Evolutionary conservation across 139 green algal species (phyloP).

Genomic region (Desmodesmus armatus): DNA sequence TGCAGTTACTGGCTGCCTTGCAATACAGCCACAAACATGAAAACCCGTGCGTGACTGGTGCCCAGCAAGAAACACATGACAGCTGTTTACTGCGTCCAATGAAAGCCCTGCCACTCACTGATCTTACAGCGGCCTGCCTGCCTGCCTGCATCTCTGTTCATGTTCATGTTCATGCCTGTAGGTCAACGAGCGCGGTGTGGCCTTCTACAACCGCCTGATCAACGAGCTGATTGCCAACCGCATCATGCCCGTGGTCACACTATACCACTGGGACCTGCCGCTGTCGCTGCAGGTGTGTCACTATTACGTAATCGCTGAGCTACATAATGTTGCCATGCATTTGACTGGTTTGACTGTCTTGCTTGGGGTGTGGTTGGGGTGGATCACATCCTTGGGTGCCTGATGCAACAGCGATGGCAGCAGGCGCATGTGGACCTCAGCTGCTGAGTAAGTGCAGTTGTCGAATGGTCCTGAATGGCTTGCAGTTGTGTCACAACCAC

Average conservation of each 20-base stretch:
- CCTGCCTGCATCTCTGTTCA: background rate
- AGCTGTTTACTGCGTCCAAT: too few species aligned
- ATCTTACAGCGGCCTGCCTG: too few species aligned
- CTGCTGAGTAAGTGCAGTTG: background rate
- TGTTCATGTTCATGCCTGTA: background rate
- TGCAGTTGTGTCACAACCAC: too few species aligned
- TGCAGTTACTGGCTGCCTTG: background rate
- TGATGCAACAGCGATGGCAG: too few species aligned
- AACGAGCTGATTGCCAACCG: constrained; percentile 46
- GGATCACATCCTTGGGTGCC: too few species aligned
- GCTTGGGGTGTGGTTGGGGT: too few species aligned
- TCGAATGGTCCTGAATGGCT: background rate
- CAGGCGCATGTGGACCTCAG: too few species aligned
- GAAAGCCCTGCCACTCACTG: too few species aligned
- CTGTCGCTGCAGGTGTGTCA: constrained; percentile 47
- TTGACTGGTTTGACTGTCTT: too few species aligned
- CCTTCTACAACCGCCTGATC: constrained; percentile 53
- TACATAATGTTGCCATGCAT: too few species aligned
- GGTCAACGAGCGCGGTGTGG: constrained; percentile 48
- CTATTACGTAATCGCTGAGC: too few species aligned
- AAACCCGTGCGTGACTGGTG: background rate
- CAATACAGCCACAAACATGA: too few species aligned
- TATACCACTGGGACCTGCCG: constrained; percentile 62
- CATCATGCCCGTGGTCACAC: constrained; percentile 51
- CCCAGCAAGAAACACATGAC: background rate